Conservation (phyloP, 208 protist species). For the Sergeia podlipaevii region DNA sequence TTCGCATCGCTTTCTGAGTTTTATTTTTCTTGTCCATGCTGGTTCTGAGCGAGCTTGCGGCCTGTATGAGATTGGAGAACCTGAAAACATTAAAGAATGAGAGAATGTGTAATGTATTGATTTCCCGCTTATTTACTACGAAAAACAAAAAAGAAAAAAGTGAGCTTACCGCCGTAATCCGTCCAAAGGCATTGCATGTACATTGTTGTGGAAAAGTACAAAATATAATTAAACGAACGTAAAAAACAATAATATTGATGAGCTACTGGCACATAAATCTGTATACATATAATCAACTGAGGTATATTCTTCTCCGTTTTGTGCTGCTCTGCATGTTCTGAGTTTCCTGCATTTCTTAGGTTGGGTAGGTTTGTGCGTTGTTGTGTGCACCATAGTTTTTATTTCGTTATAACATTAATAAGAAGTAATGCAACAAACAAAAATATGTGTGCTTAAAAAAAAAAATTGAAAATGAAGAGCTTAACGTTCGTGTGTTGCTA, state of each 20-base stretch:
- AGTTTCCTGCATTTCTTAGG: background rate
- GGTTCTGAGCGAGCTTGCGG: no score
- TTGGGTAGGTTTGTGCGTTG: constrained; percentile 1
- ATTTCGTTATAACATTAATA: no score
- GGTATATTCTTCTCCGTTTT: constrained; percentile 1
- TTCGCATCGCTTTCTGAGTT: no score
- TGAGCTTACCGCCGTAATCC: background rate
- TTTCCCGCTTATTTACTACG: background rate
- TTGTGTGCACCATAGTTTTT: background rate
- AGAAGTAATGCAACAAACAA: no score
- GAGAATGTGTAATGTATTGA: background rate
- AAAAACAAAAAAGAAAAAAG: constrained; percentile 1
- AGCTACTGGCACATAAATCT: no score
- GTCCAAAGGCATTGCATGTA: background rate
- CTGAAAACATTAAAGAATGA: constrained; percentile 3
- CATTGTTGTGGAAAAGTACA: background rate
- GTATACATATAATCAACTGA: no score
- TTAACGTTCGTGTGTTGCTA: no score
- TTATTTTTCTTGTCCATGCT: no score
- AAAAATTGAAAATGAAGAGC: no score
- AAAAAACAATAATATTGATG: constrained; percentile 1
- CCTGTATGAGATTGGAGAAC: no score
- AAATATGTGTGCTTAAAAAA: no score
- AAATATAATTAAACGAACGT: background rate
- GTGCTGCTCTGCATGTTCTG: background rate